These are phyloP conservation scores for Tricholomella constricta DNA, from an alignment of 768 basidiomycete genomes.

Conservation along the genomic window DNA sequence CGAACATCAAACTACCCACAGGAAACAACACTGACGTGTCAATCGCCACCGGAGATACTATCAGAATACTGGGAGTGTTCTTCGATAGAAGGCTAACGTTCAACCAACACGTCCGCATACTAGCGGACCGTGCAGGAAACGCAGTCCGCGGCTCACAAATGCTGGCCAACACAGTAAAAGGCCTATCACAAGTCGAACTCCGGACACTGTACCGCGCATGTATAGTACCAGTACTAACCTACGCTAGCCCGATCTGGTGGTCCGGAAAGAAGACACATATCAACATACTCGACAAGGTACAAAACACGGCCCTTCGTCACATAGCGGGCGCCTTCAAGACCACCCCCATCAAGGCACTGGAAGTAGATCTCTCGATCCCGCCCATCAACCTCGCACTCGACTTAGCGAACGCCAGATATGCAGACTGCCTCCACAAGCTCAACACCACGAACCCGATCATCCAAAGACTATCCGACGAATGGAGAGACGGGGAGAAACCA, in stretches of 20 bases:
- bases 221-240: slow-evolving; percentile 33
- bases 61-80: slow-evolving; percentile 36
- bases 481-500: slow-evolving; percentile 2
- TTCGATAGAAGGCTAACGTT: slow-evolving; percentile 36
- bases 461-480: neutral
- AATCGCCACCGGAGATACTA: neutral
- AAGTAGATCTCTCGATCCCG: slow-evolving; percentile 34
- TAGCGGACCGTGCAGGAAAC: slow-evolving; percentile 24
- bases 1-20: neutral
- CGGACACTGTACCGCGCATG: slow-evolving; percentile 29
- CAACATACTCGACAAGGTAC: slow-evolving; percentile 25
- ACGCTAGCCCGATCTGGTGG: slow-evolving; percentile 37
- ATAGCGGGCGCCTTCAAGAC: slow-evolving; percentile 37
- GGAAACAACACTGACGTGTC: neutral
- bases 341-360: slow-evolving; percentile 29
- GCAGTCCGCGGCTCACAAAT: slow-evolving; percentile 28
- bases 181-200: slow-evolving; percentile 31
- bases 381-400: slow-evolving; percentile 26
- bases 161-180: slow-evolving; percentile 35
- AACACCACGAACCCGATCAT: neutral
- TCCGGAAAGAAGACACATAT: slow-evolving; percentile 18
- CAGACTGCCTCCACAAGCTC: slow-evolving; percentile 28
- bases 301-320: slow-evolving; percentile 27
- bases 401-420: slow-evolving; percentile 4
- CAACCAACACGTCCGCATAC: slow-evolving; percentile 28